These are phyloP conservation scores for Pythium dissotocum DNA, from an alignment of 352 stramenopile genomes.

Conservation along the genomic window DNA sequence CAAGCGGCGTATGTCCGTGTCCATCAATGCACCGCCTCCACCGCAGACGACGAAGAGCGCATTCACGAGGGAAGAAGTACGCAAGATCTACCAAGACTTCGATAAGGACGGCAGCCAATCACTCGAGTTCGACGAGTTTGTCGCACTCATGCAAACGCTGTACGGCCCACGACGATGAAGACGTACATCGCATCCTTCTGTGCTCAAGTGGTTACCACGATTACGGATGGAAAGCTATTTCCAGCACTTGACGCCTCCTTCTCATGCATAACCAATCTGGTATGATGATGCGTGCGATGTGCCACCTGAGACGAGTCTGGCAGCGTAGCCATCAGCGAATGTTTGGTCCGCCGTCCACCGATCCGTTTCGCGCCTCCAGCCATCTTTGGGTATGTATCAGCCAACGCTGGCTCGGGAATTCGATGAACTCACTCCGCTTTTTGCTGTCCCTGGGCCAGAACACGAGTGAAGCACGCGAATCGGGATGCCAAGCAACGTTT, in stretches of 20 bases:
- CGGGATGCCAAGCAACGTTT: constrained; percentile 21
- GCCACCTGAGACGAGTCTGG: background rate
- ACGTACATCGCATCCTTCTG: too few relatives aligned
- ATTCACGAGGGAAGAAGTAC: constrained; percentile 60
- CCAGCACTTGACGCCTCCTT: background rate
- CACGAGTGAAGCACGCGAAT: background rate
- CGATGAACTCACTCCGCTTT: background rate
- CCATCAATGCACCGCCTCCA: background rate
- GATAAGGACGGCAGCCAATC: constrained; percentile 49
- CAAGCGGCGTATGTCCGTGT: constrained; percentile 5
- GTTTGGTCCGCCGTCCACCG: background rate
- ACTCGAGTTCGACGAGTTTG: constrained; percentile 74
- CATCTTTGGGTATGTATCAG: background rate
- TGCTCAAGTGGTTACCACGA: background rate
- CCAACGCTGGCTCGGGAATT: background rate
- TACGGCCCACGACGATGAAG: constrained; percentile 28
- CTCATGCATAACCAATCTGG: background rate
- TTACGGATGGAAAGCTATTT: background rate
- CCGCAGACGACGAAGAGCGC: constrained; percentile 26
- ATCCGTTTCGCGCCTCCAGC: background rate
- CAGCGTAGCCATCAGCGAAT: background rate
- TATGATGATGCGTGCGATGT: background rate
- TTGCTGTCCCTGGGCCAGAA: background rate
- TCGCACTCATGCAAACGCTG: constrained; percentile 53
- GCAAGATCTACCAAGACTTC: constrained; percentile 56